Evolutionary conservation across 768 basidiomycete species (phyloP).

Genomic region (Cystobasidium onofrii): DNA sequence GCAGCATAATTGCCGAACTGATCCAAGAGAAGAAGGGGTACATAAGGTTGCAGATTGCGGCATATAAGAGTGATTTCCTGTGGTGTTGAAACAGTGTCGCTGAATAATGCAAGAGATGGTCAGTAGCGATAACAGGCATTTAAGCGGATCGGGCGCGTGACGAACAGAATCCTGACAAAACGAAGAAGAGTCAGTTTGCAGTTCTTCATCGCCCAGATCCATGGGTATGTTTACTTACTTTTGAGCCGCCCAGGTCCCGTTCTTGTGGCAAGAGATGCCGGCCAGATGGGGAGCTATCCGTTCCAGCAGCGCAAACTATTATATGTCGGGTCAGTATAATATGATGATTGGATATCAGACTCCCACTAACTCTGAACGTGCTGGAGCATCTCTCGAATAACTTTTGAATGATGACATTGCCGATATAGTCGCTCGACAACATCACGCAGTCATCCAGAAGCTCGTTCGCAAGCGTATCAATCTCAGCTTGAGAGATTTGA

Average conservation of each 20-base stretch:
- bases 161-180: background rate
- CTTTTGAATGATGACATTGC: slow-evolving; percentile 89
- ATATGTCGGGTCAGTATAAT: background rate
- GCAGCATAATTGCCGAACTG: slow-evolving; percentile 50
- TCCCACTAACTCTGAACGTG: slow-evolving; percentile 48
- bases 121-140: background rate
- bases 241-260: slow-evolving; percentile 98
- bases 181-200: background rate
- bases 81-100: slow-evolving; percentile 79
- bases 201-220: background rate
- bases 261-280: slow-evolving; percentile 91
- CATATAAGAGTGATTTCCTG: slow-evolving; percentile 80
- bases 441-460: slow-evolving; percentile 93
- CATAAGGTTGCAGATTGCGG: slow-evolving; percentile 78
- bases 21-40: slow-evolving; percentile 84
- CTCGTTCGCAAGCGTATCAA: slow-evolving; percentile 80
- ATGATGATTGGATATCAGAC: background rate
- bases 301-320: slow-evolving; percentile 77
- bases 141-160: background rate
- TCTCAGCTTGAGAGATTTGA: slow-evolving; percentile 60
- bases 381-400: slow-evolving; percentile 83
- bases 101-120: slow-evolving; percentile 51
- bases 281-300: slow-evolving; percentile 87
- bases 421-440: slow-evolving; percentile 94
- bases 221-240: slow-evolving; percentile 53